These are phyloP conservation scores for Hemisphaericaspora xylanilytica DNA, from an alignment of 1,139 yeast species.

Conservation along the genomic window DNA sequence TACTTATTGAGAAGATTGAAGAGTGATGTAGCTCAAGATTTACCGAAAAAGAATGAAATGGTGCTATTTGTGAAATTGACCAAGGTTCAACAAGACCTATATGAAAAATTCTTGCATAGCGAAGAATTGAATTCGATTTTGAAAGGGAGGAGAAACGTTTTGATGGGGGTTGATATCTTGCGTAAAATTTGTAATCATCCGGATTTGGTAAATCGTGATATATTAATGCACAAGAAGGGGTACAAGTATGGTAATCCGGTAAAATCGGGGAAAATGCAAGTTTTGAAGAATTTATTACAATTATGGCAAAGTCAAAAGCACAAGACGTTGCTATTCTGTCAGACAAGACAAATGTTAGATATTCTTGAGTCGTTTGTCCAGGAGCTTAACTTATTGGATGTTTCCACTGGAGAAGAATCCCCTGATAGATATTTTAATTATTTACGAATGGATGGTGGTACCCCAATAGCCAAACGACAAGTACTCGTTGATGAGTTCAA, in stretches of 20 bases:
- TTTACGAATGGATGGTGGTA: constrained; percentile 92
- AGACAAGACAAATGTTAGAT: constrained; percentile 91
- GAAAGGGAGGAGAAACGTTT: constrained; percentile 74
- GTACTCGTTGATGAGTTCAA: constrained; percentile 78
- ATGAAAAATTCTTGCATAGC: constrained; percentile 69
- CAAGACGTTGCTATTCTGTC: constrained; percentile 80
- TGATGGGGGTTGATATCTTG: constrained; percentile 85
- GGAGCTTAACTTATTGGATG: constrained; percentile 33
- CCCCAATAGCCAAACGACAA: constrained; percentile 77
- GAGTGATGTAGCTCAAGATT: constrained; percentile 93
- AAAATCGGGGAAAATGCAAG: constrained; percentile 90
- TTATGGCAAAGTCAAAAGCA: constrained; percentile 79
- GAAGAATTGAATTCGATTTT: constrained; percentile 73
- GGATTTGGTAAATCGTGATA: constrained; percentile 67
- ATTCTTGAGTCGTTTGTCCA: constrained; percentile 66
- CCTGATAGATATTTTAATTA: constrained; percentile 36
- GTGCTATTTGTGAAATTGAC: constrained; percentile 89
- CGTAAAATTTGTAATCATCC: constrained; percentile 97
- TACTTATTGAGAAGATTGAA: constrained; percentile 83
- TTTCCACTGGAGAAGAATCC: constrained; percentile 16
- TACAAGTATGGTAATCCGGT: constrained; percentile 61
- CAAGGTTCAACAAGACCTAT: constrained; percentile 66
- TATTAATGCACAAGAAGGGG: constrained; percentile 36
- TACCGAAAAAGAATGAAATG: constrained; percentile 92
- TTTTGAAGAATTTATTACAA: constrained; percentile 68